Base-by-base conservation (phyloP, 441 rosid species). In the Pelargonium citronellum region DNA sequence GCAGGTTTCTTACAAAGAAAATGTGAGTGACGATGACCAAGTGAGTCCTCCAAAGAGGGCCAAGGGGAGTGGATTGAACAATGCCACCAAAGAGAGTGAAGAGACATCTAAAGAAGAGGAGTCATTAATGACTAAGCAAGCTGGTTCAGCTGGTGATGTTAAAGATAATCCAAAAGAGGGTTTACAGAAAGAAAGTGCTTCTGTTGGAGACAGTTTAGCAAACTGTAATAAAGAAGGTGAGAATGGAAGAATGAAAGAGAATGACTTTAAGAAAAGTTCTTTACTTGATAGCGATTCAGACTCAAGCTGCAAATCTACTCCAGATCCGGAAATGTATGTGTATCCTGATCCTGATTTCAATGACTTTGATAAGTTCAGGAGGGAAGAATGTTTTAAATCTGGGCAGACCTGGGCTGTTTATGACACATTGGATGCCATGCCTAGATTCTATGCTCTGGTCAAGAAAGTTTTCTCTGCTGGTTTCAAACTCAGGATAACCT, bases 1-100 rank as follows among this genome's bases (percentile, higher is more conserved):
- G 71, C 74, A 80, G 46, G 89, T 92, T 74, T 86, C 93, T 12
- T 95, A 90, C 39, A 82, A 81, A 44, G 99, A 92, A 80, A 92
- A 82, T 75, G 11, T 74, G 72, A 89, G 87, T 71, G 96, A 89
- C 17, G 99, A 91, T 47, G 95, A 88, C 6, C 69, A 69, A 15
- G 67, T 58, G 37, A 77, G 61, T 49, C 71, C 44, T 64, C 77
- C 73, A 58, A 82, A 89, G 75, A 84, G 69, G 77, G 67, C 83
- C 0, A 77, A 67, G 75, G 74, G 43, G 66, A 76, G 61, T 76
- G 78, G 70, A 58, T 78, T 78, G 34, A 72, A 73, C 8, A 49
- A 34, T 74, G 78, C 72, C 58, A 51, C 55, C 24, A 77, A 74
- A 65, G 67, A 72, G 75, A 69, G 51, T 37, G 67, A 47, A 51